A percentile compares a stretch with the other conserved stretches of the same genome.
phyloP scores from a whole-genome alignment of 2,329 filamentous ascomycete species.

The Penicillium sp. region DNA sequence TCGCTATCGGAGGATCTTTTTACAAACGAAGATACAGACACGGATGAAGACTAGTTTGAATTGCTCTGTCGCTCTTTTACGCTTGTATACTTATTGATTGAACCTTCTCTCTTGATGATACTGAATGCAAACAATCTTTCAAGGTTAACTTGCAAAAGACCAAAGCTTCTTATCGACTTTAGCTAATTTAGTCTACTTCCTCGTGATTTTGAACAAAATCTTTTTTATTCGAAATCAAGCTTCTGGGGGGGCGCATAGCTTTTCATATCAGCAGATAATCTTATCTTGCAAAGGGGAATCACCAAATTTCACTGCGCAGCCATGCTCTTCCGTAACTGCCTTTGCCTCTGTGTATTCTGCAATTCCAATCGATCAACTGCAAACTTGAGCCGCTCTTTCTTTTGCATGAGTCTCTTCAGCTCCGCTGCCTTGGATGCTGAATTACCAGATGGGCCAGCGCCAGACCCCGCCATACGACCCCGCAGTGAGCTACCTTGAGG shows the following conservation, averaged over 20 bases:
- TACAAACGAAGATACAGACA: too few relatives aligned
- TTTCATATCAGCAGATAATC: background rate
- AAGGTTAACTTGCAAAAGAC: too few relatives aligned
- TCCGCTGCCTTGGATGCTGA: constrained; percentile 51
- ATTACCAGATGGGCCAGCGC: constrained; percentile 27
- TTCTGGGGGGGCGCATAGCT: background rate
- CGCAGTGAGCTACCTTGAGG: constrained; percentile 22
- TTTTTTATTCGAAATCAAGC: too few relatives aligned
- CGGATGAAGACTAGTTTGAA: too few relatives aligned
- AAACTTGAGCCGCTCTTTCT: constrained; percentile 82
- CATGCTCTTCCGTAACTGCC: constrained; percentile 72
- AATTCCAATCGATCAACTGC: constrained; percentile 81
- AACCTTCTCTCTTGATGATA: too few relatives aligned
- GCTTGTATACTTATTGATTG: too few relatives aligned
- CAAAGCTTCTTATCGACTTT: too few relatives aligned
- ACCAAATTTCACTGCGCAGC: constrained; percentile 47
- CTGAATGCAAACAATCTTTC: too few relatives aligned
- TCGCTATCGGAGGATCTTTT: too few relatives aligned
- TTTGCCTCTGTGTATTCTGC: constrained; percentile 75
- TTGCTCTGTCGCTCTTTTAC: too few relatives aligned
- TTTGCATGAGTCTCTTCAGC: constrained; percentile 69
- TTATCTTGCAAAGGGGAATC: background rate
- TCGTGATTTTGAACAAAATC: too few relatives aligned
- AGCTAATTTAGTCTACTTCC: too few relatives aligned
- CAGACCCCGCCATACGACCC: constrained; percentile 28